Base-by-base conservation (phyloP, 2,329 filamentous ascomycete genomes). In the Hypoxylon sp. region DNA sequence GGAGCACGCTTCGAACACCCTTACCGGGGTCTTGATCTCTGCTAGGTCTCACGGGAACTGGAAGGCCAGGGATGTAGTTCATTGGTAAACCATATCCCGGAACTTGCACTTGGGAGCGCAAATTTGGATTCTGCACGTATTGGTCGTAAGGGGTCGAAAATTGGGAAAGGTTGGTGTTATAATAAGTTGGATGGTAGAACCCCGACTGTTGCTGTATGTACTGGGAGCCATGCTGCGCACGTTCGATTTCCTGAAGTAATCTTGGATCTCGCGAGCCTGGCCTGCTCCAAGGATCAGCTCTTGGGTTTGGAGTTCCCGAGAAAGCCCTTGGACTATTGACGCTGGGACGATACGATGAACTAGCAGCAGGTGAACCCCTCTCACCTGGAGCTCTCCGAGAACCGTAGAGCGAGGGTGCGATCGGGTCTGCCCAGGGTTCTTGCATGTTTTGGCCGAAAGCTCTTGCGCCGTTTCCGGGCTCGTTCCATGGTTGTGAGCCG, bases 1-100 rank as follows among this genome's bases (percentile, higher is more conserved):
- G 83, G 7, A 94, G 81, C 13, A 85, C 81, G 77, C 93, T 97
- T 73, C 93, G 87, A 13, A 91, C 81, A 59, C 87, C 87, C 65
- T 88, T 86, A 13, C 84, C 83, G 1, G 83, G 80, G 59, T 92
- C 89, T 63, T 88, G 84, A 30, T 89, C 87, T 55, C 87, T 84
- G 60, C 82, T 82, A 2, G 78, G 76, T 41, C 79, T 78, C 34
- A 77, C 74, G 49, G 77, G 73, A 63, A 80, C 69, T 2, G 73
- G 67, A 43, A 73, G 64, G 14, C 77, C 64, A 4, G 74, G 60
- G 30, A 76, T 13, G 60, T 75, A 76, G 65, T 67, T 73, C 62
- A 74, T 51, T 14, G 69, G 77, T 49, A 80, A 63, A 25, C 72
- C 68, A 66, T 80, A 83, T 43, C 75, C 73, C 36, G 76, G 75